phyloP scores from a whole-genome alignment of 768 basidiomycete genomes.

The Collybia sp. region DNA sequence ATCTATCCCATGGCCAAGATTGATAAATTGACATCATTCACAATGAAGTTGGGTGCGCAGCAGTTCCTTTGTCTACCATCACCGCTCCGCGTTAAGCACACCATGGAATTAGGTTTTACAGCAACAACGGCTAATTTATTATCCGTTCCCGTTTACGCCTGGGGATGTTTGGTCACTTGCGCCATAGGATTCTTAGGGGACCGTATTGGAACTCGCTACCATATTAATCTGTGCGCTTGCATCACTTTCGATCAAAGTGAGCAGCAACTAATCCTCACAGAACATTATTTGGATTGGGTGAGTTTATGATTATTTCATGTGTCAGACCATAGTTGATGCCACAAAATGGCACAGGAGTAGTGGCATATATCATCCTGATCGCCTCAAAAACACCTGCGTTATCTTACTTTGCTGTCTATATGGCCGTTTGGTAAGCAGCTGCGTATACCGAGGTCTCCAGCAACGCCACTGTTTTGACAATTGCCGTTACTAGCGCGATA shows the following conservation, averaged over 20 bases:
- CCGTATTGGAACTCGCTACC: conserved; percentile 46
- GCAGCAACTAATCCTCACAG: conserved; percentile 9
- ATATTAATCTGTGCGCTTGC: conserved; percentile 55
- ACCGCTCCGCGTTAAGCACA: background rate
- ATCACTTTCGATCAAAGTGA: background rate
- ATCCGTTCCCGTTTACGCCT: conserved; percentile 74
- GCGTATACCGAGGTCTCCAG: too few species aligned
- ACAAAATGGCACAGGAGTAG: conserved; percentile 15
- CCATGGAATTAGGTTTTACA: conserved; percentile 37
- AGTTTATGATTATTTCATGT: conserved; percentile 1
- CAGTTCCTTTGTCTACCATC: too few species aligned
- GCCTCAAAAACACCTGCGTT: conserved; percentile 52
- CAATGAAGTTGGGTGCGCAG: background rate
- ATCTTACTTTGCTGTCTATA: conserved; percentile 70
- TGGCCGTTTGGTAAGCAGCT: conserved; percentile 60
- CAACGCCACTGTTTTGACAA: background rate
- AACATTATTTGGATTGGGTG: conserved; percentile 22
- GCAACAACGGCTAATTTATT: conserved; percentile 69
- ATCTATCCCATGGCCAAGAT: background rate
- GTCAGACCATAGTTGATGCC: background rate
- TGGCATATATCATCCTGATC: conserved; percentile 66
- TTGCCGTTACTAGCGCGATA: conserved; percentile 30
- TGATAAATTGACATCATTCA: background rate
- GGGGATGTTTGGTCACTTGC: conserved; percentile 66
- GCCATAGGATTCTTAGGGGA: conserved; percentile 60